A percentile compares a stretch with the other conserved stretches of the same genome.
These are phyloP conservation scores for Eimeria mitis DNA, from an alignment of 169 alveolate genomes.

Conservation along the genomic window DNA sequence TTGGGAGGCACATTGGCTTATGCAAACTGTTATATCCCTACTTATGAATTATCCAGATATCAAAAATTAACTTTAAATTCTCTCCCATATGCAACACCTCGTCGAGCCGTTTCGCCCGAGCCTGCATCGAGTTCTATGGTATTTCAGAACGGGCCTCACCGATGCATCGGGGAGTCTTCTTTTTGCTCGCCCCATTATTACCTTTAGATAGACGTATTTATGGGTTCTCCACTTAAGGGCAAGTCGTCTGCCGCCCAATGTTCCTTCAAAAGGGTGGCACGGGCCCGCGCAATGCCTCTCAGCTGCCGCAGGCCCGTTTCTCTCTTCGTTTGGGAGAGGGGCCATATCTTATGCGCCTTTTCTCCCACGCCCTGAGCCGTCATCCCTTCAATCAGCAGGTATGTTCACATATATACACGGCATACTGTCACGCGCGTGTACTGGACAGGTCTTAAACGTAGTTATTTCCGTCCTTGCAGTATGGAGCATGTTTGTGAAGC, in stretches of 20 bases:
- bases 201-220: not conserved
- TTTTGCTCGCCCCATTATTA: not conserved
- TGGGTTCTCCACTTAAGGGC: too few relatives aligned
- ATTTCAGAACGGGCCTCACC: not conserved
- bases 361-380: constrained; percentile 33
- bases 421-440: not conserved
- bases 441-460: not conserved
- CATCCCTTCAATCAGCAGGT: constrained; percentile 70
- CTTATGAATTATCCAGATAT: not conserved
- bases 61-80: not conserved
- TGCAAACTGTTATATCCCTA: not conserved
- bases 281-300: constrained; percentile 47
- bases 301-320: constrained; percentile 64
- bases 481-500: not conserved
- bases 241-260: constrained; percentile 2
- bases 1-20: not conserved
- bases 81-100: not conserved
- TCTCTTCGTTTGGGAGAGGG: constrained; percentile 37
- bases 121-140: not conserved
- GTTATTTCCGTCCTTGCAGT: not conserved
- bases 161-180: not conserved
- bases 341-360: constrained; percentile 6
- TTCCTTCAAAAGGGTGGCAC: constrained; percentile 31
- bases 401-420: not conserved
- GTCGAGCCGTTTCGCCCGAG: not conserved